These are phyloP conservation scores for Arthromyces matolae DNA, from an alignment of 768 basidiomycete species.

Conservation along the genomic window DNA sequence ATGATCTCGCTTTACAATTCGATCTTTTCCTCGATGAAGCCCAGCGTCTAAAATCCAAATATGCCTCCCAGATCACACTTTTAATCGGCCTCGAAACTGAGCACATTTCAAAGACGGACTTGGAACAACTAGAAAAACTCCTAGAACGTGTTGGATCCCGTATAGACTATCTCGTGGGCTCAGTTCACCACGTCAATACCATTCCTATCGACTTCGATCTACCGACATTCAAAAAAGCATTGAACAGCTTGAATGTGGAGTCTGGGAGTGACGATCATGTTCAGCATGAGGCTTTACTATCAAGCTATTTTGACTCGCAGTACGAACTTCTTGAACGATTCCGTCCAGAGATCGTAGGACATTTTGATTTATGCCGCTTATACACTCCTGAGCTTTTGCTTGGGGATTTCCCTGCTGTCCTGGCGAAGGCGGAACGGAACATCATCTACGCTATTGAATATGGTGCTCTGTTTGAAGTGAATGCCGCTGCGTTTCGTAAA, in stretches of 20 bases:
- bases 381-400: constrained; percentile 66
- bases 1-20: constrained; percentile 61
- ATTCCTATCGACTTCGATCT: constrained; percentile 92
- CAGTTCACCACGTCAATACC: constrained; percentile 84
- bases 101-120: constrained; percentile 67
- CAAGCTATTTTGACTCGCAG: constrained; percentile 84
- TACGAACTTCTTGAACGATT: constrained; percentile 63
- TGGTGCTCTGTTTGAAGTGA: constrained; percentile 91
- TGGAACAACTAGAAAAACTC: constrained; percentile 51
- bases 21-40: constrained; percentile 74
- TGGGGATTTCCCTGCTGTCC: constrained; percentile 53
- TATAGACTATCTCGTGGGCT: constrained; percentile 90
- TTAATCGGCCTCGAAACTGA: constrained; percentile 94
- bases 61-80: constrained; percentile 65
- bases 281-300: constrained; percentile 47
- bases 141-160: constrained; percentile 43
- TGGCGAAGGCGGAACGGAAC: constrained; percentile 70
- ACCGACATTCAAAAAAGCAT: constrained; percentile 59
- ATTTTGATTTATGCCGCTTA: constrained; percentile 89
- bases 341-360: constrained; percentile 87
- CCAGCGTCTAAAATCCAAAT: constrained; percentile 61
- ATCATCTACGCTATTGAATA: constrained; percentile 67
- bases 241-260: constrained; percentile 37
- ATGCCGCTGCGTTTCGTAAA: constrained; percentile 90
- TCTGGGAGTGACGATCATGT: background rate